Conservation (phyloP, 2,329 filamentous ascomycete genomes). For the Ophiocordyceps unilateralis region DNA sequence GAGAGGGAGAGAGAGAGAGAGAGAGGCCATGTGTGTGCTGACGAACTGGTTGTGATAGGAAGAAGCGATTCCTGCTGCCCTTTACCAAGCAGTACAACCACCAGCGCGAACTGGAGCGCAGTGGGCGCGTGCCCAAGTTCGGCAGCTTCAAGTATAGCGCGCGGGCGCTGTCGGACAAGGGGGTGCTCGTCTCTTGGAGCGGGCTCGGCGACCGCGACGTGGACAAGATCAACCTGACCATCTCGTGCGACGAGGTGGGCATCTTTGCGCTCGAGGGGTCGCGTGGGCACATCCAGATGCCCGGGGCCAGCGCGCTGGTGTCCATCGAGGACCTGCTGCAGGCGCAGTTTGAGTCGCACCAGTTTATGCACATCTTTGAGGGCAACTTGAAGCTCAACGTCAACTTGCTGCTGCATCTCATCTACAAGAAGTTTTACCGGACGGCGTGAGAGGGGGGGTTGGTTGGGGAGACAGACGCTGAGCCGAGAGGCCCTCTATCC, state of each 20-base stretch:
- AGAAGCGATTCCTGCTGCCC: slow-evolving; percentile 84
- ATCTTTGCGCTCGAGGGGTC: slow-evolving; percentile 86
- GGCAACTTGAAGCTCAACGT: slow-evolving; percentile 77
- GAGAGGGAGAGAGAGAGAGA: too few species aligned
- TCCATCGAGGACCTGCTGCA: slow-evolving; percentile 87
- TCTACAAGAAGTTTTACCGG: slow-evolving; percentile 97
- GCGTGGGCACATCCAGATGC: slow-evolving; percentile 86
- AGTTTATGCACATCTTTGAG: slow-evolving; percentile 92
- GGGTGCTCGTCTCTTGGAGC: slow-evolving; percentile 81
- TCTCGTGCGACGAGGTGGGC: slow-evolving; percentile 85
- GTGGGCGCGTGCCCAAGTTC: slow-evolving; percentile 89
- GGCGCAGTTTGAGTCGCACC: slow-evolving; percentile 91
- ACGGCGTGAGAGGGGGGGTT: slow-evolving; percentile 31
- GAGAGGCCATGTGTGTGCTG: neutral
- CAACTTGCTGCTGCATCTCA: slow-evolving; percentile 85
- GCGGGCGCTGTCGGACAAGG: slow-evolving; percentile 76
- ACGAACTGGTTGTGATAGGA: slow-evolving; percentile 25
- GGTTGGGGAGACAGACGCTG: too few species aligned
- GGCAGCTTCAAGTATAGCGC: slow-evolving; percentile 96
- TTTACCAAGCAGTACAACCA: slow-evolving; percentile 99
- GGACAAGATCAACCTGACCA: slow-evolving; percentile 86
- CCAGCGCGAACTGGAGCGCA: slow-evolving; percentile 83
- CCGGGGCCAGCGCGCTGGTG: slow-evolving; percentile 75
- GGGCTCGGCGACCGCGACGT: slow-evolving; percentile 70
- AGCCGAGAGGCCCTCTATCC: too few species aligned